Percentiles rank a stretch among this genome's conserved stretches.
These are phyloP conservation scores for Candida multigemmis DNA, from an alignment of 805 yeast species.

Conservation along the genomic window DNA sequence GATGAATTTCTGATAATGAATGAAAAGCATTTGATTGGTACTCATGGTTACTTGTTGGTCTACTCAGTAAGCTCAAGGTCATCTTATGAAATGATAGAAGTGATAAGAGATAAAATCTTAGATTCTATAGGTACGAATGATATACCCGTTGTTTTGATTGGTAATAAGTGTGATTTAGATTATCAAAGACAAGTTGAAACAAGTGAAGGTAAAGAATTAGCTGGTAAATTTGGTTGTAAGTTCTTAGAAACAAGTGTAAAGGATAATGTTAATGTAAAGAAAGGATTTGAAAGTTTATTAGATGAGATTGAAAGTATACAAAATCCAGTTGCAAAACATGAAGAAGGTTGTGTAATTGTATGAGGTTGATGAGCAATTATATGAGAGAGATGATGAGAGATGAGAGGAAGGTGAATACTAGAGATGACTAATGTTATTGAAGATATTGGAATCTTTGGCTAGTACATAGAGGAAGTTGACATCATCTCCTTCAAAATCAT, in stretches of 20 bases:
- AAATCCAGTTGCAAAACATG: conserved; percentile 37
- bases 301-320: conserved; percentile 52
- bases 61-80: conserved; percentile 74
- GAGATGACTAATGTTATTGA: too few relatives aligned
- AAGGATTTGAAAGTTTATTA: conserved; percentile 53
- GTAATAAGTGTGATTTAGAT: conserved; percentile 66
- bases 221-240: conserved; percentile 34
- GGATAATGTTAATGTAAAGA: conserved; percentile 33
- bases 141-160: conserved; percentile 46
- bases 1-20: conserved; percentile 79
- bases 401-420: too few relatives aligned
- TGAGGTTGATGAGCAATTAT: conserved; percentile 8
- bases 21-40: conserved; percentile 70
- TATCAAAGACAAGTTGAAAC: conserved; percentile 51
- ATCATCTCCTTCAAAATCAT: too few relatives aligned
- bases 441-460: too few relatives aligned
- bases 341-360: conserved; percentile 44
- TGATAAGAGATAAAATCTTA: conserved; percentile 76
- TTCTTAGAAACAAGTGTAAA: conserved; percentile 43
- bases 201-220: conserved; percentile 41
- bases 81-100: conserved; percentile 67
- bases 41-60: conserved; percentile 75
- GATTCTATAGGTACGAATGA: conserved; percentile 49
- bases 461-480: too few relatives aligned
- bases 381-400: conserved; percentile 1